phyloP scores from a whole-genome alignment of 768 basidiomycete species.

The Naganishia onofrii region DNA sequence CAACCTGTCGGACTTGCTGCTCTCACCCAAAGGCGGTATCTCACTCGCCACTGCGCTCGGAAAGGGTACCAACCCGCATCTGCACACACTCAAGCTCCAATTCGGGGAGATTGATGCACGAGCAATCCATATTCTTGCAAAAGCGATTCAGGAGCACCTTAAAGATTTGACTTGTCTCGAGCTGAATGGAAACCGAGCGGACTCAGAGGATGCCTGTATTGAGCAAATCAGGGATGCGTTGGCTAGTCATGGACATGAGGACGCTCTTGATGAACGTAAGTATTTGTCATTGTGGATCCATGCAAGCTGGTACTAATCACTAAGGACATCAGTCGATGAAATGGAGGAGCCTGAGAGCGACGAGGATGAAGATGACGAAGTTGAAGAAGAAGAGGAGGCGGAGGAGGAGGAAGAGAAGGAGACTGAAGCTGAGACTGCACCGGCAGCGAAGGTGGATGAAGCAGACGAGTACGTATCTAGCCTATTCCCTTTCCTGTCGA shows the following conservation, averaged over 20 bases:
- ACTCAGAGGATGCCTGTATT: slow-evolving; percentile 56
- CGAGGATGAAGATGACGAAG: slow-evolving; percentile 61
- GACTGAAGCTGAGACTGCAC: neutral
- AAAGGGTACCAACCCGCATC: slow-evolving; percentile 67
- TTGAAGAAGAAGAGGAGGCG: slow-evolving; percentile 47
- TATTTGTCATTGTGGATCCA: slow-evolving; percentile 11
- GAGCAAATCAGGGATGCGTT: slow-evolving; percentile 55
- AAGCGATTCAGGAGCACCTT: slow-evolving; percentile 64
- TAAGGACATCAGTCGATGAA: slow-evolving; percentile 58
- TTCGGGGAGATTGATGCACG: slow-evolving; percentile 82
- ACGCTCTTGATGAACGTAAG: slow-evolving; percentile 68
- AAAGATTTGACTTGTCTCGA: slow-evolving; percentile 67
- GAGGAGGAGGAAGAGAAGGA: slow-evolving; percentile 32
- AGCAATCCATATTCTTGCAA: slow-evolving; percentile 67
- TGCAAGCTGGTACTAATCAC: slow-evolving; percentile 2
- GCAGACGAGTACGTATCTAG: slow-evolving; percentile 5
- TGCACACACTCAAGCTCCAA: slow-evolving; percentile 76
- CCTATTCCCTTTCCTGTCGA: neutral
- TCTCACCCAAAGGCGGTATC: slow-evolving; percentile 76
- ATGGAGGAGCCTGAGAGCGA: slow-evolving; percentile 68
- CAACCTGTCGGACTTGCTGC: slow-evolving; percentile 86
- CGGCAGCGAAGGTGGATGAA: slow-evolving; percentile 2
- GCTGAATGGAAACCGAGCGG: slow-evolving; percentile 70
- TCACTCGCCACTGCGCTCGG: slow-evolving; percentile 63
- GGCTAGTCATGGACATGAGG: slow-evolving; percentile 61